Evolutionary conservation across 108 stramenopile genomes (phyloP), one percentile per base, ranked within the genome.

Genomic region (Thalassiosira profunda): DNA sequence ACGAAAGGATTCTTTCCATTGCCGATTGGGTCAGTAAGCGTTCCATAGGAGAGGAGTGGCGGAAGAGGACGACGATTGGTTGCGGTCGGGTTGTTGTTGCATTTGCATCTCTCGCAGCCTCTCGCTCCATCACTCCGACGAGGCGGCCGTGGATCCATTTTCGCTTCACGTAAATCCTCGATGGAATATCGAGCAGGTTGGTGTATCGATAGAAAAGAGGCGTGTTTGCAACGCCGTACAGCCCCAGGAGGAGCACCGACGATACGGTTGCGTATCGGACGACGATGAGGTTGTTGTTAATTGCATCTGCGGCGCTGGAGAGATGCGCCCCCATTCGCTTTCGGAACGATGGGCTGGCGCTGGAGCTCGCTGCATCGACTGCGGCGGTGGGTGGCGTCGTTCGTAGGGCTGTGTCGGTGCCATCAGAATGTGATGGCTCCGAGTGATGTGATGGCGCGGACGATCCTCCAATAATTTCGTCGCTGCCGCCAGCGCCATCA

Each of bases 151-250:
- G 79, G 28, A 94, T 74, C 41, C 76, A 75, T 67, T 67, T 76
- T 30, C 92, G 72, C 41, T 60, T 77, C 9, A 58, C 28, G 60
- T 87, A 94, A 33, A 58, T 70, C 17, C 63, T 54, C 12, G 55
- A 34, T 17, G 93, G 88, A 35, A 94, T 73, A 33, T 94, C 93
- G 26, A 67, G 31, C 5, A 92, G 79, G 8, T 67, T 79, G 37
- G 74, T 82, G 65, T 88, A 94, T 9, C 93, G 87, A 76, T 88
- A 88, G 55, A 94, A 92, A 5, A 94, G 63, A n/a, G 93, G 93
- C 4, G 90, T 90, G 17, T 88, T 79, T 28, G 83, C 80, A 12
- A 94, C 52, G 5, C 90, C 93, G 46, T 91, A 91, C 0, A 70
- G 86, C 8, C 85, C 70, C 42, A 94, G 51, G 9, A 91, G 58